Evolutionary conservation across 2,329 filamentous ascomycete genomes (phyloP).

Genomic region (Fusarium sp.): DNA sequence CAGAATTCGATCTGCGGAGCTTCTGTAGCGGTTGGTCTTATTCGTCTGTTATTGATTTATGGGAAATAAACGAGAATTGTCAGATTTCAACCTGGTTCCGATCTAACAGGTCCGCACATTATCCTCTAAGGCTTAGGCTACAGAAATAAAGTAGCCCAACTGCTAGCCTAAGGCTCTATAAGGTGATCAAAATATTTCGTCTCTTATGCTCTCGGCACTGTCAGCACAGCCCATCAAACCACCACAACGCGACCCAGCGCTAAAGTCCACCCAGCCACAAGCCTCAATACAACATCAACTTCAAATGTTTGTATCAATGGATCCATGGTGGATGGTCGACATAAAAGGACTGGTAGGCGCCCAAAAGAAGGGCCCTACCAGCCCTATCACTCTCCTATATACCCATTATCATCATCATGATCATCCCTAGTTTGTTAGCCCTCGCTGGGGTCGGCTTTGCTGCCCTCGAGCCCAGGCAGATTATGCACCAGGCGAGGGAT

Average conservation of each 20-base stretch:
- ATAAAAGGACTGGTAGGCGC: conserved; percentile 33
- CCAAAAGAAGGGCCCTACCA: not conserved
- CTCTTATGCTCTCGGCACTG: not conserved
- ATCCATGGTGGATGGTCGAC: not conserved
- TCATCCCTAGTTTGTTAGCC: conserved; percentile 34
- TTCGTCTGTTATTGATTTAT: not conserved
- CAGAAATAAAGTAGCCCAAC: not conserved
- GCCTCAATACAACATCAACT: not conserved
- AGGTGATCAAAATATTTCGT: not conserved
- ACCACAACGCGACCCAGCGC: conserved; percentile 8
- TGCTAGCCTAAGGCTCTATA: not conserved
- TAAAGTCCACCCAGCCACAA: conserved; percentile 22
- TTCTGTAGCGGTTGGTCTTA: not conserved
- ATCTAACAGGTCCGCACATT: not conserved
- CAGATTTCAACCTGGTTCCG: not conserved
- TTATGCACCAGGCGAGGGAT: conserved; percentile 33
- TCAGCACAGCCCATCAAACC: conserved; percentile 13
- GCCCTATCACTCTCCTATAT: conserved; percentile 2
- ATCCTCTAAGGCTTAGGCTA: not conserved
- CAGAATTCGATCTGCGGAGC: not conserved
- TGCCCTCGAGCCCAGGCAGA: conserved; percentile 37
- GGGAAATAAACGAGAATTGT: not conserved
- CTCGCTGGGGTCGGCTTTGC: conserved; percentile 30
- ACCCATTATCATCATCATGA: conserved; percentile 39
- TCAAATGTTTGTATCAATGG: not conserved